Percentiles rank a stretch among this genome's conserved stretches.
phyloP scores from a whole-genome alignment of 2,329 filamentous ascomycete genomes.

The Verticillium zaregamsianum region DNA sequence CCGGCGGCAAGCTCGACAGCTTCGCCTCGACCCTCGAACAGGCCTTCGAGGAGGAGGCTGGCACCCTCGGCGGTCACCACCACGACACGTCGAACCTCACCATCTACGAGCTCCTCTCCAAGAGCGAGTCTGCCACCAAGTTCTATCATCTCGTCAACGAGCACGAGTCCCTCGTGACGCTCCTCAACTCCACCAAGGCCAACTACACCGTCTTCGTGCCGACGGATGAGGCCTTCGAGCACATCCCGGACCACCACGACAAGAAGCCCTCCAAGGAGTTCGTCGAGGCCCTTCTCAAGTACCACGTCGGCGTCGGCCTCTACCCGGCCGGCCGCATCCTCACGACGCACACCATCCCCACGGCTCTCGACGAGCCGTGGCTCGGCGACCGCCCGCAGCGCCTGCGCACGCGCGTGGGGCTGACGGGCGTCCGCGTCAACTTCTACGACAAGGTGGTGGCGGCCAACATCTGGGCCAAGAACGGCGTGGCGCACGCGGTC shows the following conservation, averaged over 20 bases:
- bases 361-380: slow-evolving; percentile 51
- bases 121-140: slow-evolving; percentile 71
- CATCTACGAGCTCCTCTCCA: slow-evolving; percentile 74
- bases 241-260: slow-evolving; percentile 41
- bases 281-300: slow-evolving; percentile 64
- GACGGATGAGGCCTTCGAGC: slow-evolving; percentile 69
- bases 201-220: slow-evolving; percentile 84
- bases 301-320: slow-evolving; percentile 68
- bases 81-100: slow-evolving; percentile 58
- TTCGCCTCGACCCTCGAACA: slow-evolving; percentile 13
- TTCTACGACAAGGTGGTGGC: slow-evolving; percentile 69
- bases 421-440: slow-evolving; percentile 66
- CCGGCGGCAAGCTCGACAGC: slow-evolving; percentile 27
- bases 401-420: slow-evolving; percentile 61
- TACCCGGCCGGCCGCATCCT: slow-evolving; percentile 66
- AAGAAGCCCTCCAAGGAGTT: slow-evolving; percentile 66
- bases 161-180: slow-evolving; percentile 64
- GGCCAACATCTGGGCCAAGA: slow-evolving; percentile 67
- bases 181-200: slow-evolving; percentile 68
- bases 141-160: slow-evolving; percentile 73
- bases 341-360: slow-evolving; percentile 69
- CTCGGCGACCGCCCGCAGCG: slow-evolving; percentile 68
- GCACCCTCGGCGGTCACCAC: slow-evolving; percentile 1
- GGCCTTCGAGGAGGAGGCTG: slow-evolving; percentile 6
- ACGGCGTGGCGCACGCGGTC: slow-evolving; percentile 77